Percentiles rank a stretch among this genome's conserved stretches.
Conservation (phyloP, 1,284 basidiomycete species). For the Rhodotorula sp. region DNA sequence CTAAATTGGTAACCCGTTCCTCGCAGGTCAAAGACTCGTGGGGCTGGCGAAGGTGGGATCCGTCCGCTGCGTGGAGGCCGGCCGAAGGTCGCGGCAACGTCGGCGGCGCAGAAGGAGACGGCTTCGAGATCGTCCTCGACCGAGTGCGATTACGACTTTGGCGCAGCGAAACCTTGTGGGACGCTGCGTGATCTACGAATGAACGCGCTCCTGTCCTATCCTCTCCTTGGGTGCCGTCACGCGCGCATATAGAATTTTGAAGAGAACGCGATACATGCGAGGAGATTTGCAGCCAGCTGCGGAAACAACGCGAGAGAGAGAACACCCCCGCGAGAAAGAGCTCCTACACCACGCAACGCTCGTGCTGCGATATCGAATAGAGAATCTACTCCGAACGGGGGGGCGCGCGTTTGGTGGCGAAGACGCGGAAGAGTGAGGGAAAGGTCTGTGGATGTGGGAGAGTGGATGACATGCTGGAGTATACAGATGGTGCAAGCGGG, state of each 20-base stretch:
- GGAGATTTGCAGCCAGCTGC: not conserved
- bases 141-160: conserved; percentile 40
- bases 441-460: too few relatives aligned
- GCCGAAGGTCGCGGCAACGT: conserved; percentile 49
- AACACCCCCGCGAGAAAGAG: not conserved
- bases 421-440: not conserved
- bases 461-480: not conserved
- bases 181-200: not conserved
- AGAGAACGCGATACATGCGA: not conserved
- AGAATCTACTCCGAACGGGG: too few relatives aligned
- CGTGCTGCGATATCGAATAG: too few relatives aligned
- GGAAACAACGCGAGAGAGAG: not conserved
- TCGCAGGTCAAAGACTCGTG: conserved; percentile 67
- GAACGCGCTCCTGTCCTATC: too few relatives aligned
- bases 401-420: not conserved
- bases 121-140: conserved; percentile 42
- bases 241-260: not conserved
- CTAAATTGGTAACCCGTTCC: not conserved
- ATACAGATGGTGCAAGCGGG: too few relatives aligned
- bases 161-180: conserved; percentile 39
- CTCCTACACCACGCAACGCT: not conserved
- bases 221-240: too few relatives aligned
- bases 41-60: conserved; percentile 70
- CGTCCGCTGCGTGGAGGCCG: conserved; percentile 56
- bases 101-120: conserved; percentile 37